These are phyloP conservation scores for Cicer judaicum DNA, from an alignment of 306 rosid species.

Conservation along the genomic window DNA sequence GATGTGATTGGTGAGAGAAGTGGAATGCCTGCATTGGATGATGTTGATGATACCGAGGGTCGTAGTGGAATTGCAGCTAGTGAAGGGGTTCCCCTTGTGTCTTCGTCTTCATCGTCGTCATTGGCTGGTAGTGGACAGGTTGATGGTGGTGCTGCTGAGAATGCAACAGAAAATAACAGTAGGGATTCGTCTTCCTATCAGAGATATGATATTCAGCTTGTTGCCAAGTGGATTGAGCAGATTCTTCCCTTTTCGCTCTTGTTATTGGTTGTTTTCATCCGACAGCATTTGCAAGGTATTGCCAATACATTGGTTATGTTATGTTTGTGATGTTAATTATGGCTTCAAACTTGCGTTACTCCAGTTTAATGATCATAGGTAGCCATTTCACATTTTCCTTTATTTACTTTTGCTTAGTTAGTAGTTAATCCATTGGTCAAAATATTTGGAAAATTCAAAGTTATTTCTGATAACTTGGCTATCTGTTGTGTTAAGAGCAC, in stretches of 20 bases:
- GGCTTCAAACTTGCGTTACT: slow-evolving; percentile 30
- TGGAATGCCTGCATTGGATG: slow-evolving; percentile 46
- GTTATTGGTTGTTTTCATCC: slow-evolving; percentile 79
- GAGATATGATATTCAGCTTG: slow-evolving; percentile 85
- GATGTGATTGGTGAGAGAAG: slow-evolving; percentile 48
- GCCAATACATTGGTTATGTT: background rate
- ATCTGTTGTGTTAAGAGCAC: background rate
- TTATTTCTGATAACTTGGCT: slow-evolving; percentile 15
- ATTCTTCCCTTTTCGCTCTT: slow-evolving; percentile 85
- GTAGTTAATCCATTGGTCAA: slow-evolving; percentile 6
- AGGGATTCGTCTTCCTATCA: slow-evolving; percentile 69
- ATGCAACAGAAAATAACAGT: slow-evolving; percentile 48
- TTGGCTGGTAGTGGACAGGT: slow-evolving; percentile 50
- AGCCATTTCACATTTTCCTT: background rate
- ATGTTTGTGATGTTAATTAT: slow-evolving; percentile 29
- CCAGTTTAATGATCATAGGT: background rate
- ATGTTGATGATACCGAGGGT: slow-evolving; percentile 42
- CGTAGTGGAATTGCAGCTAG: slow-evolving; percentile 29
- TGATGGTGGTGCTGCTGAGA: slow-evolving; percentile 52
- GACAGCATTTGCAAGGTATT: slow-evolving; percentile 93
- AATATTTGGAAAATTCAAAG: background rate
- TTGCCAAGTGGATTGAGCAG: slow-evolving; percentile 86
- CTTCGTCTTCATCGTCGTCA: slow-evolving; percentile 52
- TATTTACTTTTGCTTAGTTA: background rate
- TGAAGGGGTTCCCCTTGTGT: slow-evolving; percentile 63